These are phyloP conservation scores for Gonapodya prolifera DNA, from an alignment of 192 early-diverging fungal genomes.

Conservation along the genomic window DNA sequence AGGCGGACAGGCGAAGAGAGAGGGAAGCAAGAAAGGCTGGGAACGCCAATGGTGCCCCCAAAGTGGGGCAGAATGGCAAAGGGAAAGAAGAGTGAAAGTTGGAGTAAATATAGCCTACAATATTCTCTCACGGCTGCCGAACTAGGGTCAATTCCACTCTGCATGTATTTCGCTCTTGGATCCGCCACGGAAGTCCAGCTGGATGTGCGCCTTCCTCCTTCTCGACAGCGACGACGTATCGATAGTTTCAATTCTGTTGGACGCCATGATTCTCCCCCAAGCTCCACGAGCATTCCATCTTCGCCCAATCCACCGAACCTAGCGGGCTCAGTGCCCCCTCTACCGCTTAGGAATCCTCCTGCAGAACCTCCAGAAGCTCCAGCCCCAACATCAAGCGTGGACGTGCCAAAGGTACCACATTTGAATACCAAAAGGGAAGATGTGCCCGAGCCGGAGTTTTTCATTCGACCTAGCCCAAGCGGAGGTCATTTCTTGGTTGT, in stretches of 20 bases:
- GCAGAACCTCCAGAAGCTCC: neutral
- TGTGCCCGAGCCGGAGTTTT: neutral
- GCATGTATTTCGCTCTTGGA: neutral
- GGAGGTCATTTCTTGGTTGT: neutral
- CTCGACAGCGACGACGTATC: neutral
- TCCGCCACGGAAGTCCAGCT: neutral
- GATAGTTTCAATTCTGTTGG: neutral
- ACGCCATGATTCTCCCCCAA: neutral
- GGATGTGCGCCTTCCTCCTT: neutral
- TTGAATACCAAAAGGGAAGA: neutral
- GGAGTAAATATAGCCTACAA: too few species aligned
- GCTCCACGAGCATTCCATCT: neutral
- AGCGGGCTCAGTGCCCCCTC: neutral
- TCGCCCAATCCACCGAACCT: neutral
- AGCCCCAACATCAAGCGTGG: neutral
- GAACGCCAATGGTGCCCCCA: neutral
- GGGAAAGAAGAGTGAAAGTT: too few species aligned
- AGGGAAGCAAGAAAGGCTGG: constrained; percentile 3
- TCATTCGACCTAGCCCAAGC: neutral
- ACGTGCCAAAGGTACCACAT: neutral
- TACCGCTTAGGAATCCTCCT: neutral
- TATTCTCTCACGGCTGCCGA: too few species aligned
- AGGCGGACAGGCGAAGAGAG: constrained; percentile 28
- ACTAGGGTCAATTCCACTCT: too few species aligned
- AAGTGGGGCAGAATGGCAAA: too few species aligned